Evolutionary conservation across 106 monocot genomes (phyloP).

Genomic region (Dendrobium catenatum): DNA sequence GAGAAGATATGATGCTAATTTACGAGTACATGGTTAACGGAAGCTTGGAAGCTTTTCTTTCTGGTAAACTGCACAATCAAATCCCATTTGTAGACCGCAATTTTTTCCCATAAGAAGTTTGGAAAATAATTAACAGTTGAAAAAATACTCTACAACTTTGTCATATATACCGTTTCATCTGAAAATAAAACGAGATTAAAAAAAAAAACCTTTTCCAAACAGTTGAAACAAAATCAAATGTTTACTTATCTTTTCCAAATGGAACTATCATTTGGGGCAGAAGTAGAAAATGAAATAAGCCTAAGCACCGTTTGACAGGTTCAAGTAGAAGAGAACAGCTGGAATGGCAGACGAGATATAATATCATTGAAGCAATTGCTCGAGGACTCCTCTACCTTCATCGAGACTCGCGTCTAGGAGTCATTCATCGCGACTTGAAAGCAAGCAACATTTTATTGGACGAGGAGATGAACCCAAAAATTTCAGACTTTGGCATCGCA

Average conservation of each 20-base stretch:
- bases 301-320: background rate
- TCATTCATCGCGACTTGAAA: slow-evolving; percentile 14
- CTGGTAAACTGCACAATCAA: background rate
- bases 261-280: background rate
- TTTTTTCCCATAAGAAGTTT: too few species aligned
- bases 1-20: slow-evolving; percentile 8
- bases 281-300: too few species aligned
- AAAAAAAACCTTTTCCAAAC: too few species aligned
- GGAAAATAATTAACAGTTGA: too few species aligned
- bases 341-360: slow-evolving; percentile 6
- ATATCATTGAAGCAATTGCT: slow-evolving; percentile 9
- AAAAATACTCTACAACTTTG: too few species aligned
- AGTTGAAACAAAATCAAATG: too few species aligned
- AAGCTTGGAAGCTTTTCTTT: slow-evolving; percentile 9
- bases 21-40: slow-evolving; percentile 11
- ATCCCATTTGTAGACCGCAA: too few species aligned
- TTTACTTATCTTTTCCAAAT: background rate
- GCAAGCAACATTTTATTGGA: slow-evolving; percentile 17
- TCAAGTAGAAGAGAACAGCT: background rate
- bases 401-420: slow-evolving; percentile 1
- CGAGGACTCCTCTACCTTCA: slow-evolving; percentile 13
- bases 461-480: slow-evolving; percentile 16
- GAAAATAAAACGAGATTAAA: too few species aligned
- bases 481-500: slow-evolving; percentile 16
- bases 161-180: too few species aligned